Base-by-base conservation (phyloP, 495 filamentous ascomycete species). In the Cenococcum geophilum region DNA sequence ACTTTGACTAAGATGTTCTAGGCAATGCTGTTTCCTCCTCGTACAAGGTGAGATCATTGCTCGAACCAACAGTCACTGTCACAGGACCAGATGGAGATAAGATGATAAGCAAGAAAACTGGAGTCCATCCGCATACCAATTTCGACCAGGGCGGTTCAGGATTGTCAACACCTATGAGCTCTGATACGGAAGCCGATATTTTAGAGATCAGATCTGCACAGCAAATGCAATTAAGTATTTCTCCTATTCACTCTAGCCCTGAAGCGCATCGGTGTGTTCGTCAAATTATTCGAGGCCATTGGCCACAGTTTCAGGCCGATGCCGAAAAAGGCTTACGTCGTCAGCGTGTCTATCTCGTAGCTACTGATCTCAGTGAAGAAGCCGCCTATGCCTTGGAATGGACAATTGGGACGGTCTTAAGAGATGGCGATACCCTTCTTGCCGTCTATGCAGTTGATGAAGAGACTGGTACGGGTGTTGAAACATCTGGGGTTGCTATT, bases 401-500 rank as follows among this genome's bases (percentile, higher is more conserved):
- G 92, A 95, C 91, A 0, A 92, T 98, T 55, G 93, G 93, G 43
- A 95, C 90, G 3, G 87, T 97, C n/a, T 80, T 98, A 8, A 82
- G 93, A 48, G 91, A 96, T 70, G 93, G 93, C 16, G 93, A 98
- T 72, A 97, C 92, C 0, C 79, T 98, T 40, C 82, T 95, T 57
- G 89, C 90, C 21, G 88, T 98, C 55, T 96, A 91, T 74, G 92
- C 89, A 60, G 83, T 92, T 49, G 88, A 95, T 67, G 92, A 96
- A 71, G 92, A 96, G 62, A 78, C 80, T 23, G 86, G 85, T 35
- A 81, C 85, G 5, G 71, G 72, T 10, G 71, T 50, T 69, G 66
- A 59, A 70, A 71, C 51, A 43, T 66, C 18, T n/a, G 74, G 76
- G 11, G 76, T 80, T 12, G 80, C 76, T 35, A 78, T 83, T 55